Percentiles rank a stretch among this genome's conserved stretches.
These are phyloP conservation scores for Leccinum subatratum DNA, from an alignment of 1,284 basidiomycete genomes.

Conservation along the genomic window DNA sequence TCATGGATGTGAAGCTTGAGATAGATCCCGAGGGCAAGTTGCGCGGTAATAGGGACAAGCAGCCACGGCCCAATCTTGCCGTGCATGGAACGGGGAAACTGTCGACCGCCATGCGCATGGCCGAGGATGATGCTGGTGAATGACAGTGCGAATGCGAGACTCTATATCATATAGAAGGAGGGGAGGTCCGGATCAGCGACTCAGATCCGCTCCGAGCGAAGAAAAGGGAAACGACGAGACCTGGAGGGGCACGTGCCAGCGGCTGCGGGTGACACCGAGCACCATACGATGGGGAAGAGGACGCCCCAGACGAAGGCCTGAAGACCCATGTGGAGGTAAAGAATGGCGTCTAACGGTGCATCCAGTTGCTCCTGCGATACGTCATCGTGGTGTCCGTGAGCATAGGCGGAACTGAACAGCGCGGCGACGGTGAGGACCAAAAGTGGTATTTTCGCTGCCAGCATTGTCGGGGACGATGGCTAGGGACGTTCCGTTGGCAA, in stretches of 20 bases:
- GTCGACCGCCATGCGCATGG: conserved; percentile 72
- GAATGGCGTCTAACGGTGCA: conserved; percentile 68
- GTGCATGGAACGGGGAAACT: conserved; percentile 69
- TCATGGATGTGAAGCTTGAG: conserved; percentile 92
- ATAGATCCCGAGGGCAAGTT: conserved; percentile 79
- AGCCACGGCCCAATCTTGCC: conserved; percentile 69
- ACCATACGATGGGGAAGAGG: conserved; percentile 61
- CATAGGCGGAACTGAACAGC: conserved; percentile 26
- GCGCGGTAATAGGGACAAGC: conserved; percentile 61
- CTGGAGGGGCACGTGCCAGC: conserved; percentile 85
- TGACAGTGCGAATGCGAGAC: conserved; percentile 64
- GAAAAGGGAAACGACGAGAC: conserved; percentile 34
- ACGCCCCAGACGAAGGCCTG: conserved; percentile 70
- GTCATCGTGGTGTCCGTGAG: conserved; percentile 60
- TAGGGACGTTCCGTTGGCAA: too few species aligned
- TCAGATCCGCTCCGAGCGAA: background rate
- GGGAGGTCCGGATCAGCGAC: background rate
- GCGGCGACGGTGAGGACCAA: background rate
- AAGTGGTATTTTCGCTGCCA: background rate
- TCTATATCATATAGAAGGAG: conserved; percentile 43
- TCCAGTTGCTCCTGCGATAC: conserved; percentile 58
- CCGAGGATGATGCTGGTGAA: conserved; percentile 71
- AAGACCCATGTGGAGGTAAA: conserved; percentile 76
- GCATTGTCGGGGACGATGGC: background rate
- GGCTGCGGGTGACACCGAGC: conserved; percentile 59